These are phyloP conservation scores for Sindora glabra DNA, from an alignment of 306 rosid species.

Conservation along the genomic window DNA sequence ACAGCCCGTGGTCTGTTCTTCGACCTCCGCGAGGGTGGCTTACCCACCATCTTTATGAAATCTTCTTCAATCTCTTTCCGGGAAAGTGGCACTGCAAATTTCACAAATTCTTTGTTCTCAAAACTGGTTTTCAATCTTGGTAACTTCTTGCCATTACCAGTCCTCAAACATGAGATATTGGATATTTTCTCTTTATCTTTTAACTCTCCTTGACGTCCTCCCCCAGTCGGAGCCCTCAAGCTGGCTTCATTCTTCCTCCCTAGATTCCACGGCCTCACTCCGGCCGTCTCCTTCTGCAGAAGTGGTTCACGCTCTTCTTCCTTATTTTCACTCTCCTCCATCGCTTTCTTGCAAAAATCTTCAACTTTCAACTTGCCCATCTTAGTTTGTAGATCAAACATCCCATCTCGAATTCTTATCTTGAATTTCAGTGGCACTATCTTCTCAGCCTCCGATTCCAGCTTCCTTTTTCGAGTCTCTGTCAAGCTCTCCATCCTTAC, in stretches of 20 bases:
- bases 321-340: background rate
- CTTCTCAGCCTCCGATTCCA: constrained; percentile 16
- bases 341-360: constrained; percentile 42
- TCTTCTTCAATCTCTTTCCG: constrained; percentile 74
- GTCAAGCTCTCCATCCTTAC: constrained; percentile 16
- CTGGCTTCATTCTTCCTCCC: constrained; percentile 56
- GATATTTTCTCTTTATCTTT: constrained; percentile 48
- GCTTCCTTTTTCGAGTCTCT: constrained; percentile 21
- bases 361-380: constrained; percentile 57
- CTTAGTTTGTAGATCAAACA: constrained; percentile 72
- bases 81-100: constrained; percentile 38
- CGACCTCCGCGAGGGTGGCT: constrained; percentile 57
- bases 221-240: constrained; percentile 34
- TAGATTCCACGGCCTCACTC: constrained; percentile 65
- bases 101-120: constrained; percentile 37
- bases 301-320: background rate
- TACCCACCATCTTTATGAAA: constrained; percentile 50
- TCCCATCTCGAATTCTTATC: constrained; percentile 47
- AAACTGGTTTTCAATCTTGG: constrained; percentile 33
- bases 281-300: constrained; percentile 4
- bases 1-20: constrained; percentile 46
- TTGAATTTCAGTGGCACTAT: constrained; percentile 14
- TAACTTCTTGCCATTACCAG: constrained; percentile 31
- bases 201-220: constrained; percentile 23
- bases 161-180: constrained; percentile 42